Conservation (phyloP, 441 rosid species). For the Populus hybrid region DNA sequence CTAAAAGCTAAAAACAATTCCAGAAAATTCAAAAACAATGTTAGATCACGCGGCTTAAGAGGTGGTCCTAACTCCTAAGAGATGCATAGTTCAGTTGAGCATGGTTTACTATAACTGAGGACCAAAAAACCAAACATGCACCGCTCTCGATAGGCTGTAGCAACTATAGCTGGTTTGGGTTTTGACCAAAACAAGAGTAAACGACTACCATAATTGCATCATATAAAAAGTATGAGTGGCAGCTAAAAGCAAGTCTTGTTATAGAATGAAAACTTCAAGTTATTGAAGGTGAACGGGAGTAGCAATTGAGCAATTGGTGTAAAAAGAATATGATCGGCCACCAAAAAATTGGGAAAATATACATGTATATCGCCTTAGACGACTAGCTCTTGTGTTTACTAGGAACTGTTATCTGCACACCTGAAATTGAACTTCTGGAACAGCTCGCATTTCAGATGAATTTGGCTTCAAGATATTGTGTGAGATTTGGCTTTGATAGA, state of each 20-base stretch:
- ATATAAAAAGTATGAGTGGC: too few species aligned
- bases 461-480: background rate
- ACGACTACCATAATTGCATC: background rate
- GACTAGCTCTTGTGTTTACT: conserved; percentile 5
- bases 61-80: background rate
- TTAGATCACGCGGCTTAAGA: too few species aligned
- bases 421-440: conserved; percentile 22
- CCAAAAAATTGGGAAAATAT: conserved; percentile 10
- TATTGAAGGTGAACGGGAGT: background rate
- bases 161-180: background rate
- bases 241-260: background rate
- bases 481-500: background rate
- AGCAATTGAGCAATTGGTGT: conserved; percentile 3
- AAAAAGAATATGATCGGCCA: background rate
- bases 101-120: background rate
- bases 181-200: background rate
- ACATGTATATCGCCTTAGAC: conserved; percentile 26
- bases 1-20: too few species aligned
- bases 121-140: background rate
- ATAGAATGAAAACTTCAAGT: background rate
- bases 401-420: conserved; percentile 27
- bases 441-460: conserved; percentile 15
- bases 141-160: background rate
- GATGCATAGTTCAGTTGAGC: background rate
- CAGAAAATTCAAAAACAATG: too few species aligned